phyloP scores from a whole-genome alignment of 129 eudicot species.

The Scalesia atractyloides region DNA sequence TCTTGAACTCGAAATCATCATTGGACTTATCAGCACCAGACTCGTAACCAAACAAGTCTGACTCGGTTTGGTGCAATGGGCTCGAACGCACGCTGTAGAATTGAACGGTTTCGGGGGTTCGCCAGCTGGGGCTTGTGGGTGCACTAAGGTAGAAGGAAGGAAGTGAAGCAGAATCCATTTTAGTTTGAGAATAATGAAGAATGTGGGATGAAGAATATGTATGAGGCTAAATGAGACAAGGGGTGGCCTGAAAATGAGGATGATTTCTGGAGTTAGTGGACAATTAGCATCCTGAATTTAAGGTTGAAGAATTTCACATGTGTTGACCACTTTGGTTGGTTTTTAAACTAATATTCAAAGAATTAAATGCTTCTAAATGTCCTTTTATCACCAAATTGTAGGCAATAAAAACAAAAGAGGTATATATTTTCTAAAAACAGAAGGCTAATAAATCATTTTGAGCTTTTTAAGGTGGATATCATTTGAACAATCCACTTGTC shows the following conservation, averaged over 20 bases:
- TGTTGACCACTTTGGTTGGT: slow-evolving; percentile 34
- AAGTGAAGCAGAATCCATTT: slow-evolving; percentile 43
- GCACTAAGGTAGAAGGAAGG: slow-evolving; percentile 59
- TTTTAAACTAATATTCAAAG: slow-evolving; percentile 52
- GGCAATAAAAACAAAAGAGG: slow-evolving; percentile 29
- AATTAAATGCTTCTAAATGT: slow-evolving; percentile 52
- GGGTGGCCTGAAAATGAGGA: slow-evolving; percentile 27
- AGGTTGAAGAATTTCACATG: slow-evolving; percentile 51
- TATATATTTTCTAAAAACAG: slow-evolving; percentile 13
- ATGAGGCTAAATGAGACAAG: slow-evolving; percentile 2
- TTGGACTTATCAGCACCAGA: slow-evolving; percentile 4
- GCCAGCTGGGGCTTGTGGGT: slow-evolving; percentile 48
- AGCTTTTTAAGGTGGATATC: not conserved
- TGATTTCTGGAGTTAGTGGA: slow-evolving; percentile 35
- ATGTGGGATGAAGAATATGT: slow-evolving; percentile 4
- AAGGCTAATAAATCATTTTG: not conserved
- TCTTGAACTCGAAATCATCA: slow-evolving; percentile 44
- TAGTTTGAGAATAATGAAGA: slow-evolving; percentile 13
- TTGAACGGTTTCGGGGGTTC: slow-evolving; percentile 27
- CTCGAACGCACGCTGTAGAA: slow-evolving; percentile 58
- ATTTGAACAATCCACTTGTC: not conserved
- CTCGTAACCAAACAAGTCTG: slow-evolving; percentile 18
- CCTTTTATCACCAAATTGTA: slow-evolving; percentile 32
- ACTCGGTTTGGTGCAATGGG: slow-evolving; percentile 32
- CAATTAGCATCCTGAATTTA: slow-evolving; percentile 51